Evolutionary conservation across 192 early-diverging fungal species (phyloP).

Genomic region (Coemansia javaensis): DNA sequence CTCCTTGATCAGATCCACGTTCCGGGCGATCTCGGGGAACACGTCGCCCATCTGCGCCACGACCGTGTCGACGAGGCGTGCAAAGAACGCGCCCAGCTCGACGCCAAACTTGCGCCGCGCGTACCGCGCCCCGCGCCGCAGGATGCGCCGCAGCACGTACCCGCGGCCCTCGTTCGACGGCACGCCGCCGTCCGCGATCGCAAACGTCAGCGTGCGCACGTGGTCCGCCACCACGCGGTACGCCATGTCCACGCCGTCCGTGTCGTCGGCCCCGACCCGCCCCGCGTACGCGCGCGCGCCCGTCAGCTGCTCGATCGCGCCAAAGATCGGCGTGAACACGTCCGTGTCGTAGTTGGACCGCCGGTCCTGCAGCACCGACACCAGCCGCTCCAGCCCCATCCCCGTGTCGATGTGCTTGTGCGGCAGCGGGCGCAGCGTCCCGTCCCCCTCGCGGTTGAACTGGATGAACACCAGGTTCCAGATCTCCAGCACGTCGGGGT

Average conservation of each 20-base stretch:
- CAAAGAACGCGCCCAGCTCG: conserved; percentile 90
- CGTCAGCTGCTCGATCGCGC: conserved; percentile 78
- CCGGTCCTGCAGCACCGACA: conserved; percentile 91
- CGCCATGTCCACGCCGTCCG: conserved; percentile 94
- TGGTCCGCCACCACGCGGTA: conserved; percentile 99
- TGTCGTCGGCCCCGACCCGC: conserved; percentile 82
- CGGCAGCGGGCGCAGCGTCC: conserved; percentile 79
- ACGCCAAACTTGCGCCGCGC: conserved; percentile 88
- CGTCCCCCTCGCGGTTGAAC: conserved; percentile 94
- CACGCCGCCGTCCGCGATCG: conserved; percentile 92
- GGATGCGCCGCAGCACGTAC: conserved; percentile 94
- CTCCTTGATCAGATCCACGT: conserved; percentile 82
- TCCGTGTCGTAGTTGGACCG: conserved; percentile 98
- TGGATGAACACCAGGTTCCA: conserved; percentile 99
- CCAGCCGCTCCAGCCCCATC: conserved; percentile 92
- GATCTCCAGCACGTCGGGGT: conserved; percentile 96
- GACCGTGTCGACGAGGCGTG: conserved; percentile 85
- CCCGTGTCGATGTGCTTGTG: conserved; percentile 99
- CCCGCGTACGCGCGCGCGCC: conserved; percentile 81
- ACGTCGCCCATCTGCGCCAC: conserved; percentile 84
- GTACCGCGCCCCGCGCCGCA: conserved; percentile 90
- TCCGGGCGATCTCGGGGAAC: conserved; percentile 83
- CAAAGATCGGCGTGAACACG: conserved; percentile 79
- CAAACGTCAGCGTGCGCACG: conserved; percentile 91
- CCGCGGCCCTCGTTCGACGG: conserved; percentile 98